Evolutionary conservation across 495 filamentous ascomycete genomes (phyloP).

Genomic region (Penicillium macrosclerotiorum): DNA sequence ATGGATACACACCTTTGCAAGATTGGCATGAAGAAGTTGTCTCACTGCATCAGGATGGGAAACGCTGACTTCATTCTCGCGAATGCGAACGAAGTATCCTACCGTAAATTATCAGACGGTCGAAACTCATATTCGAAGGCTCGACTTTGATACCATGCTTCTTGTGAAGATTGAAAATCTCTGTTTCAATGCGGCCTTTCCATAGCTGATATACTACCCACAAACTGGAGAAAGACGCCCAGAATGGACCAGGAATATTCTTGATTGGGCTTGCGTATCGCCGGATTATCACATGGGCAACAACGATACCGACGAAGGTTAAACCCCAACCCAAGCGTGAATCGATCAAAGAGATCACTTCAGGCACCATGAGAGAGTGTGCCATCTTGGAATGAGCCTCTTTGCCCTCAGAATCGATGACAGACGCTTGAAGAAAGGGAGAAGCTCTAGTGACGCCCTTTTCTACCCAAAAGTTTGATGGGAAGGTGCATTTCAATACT

Average conservation of each 20-base stretch:
- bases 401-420: too few relatives aligned
- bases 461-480: too few relatives aligned
- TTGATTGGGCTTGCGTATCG: slow-evolving; percentile 24
- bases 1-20: slow-evolving; percentile 21
- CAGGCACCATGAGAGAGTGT: too few relatives aligned
- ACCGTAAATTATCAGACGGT: not conserved
- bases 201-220: slow-evolving; percentile 39
- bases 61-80: slow-evolving; percentile 48
- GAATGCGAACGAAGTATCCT: slow-evolving; percentile 49
- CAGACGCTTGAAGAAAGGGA: too few relatives aligned
- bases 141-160: slow-evolving; percentile 48
- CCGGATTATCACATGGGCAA: slow-evolving; percentile 10
- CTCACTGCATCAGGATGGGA: slow-evolving; percentile 44
- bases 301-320: too few relatives aligned
- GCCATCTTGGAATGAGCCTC: too few relatives aligned
- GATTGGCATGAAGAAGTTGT: slow-evolving; percentile 26
- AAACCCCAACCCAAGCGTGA: too few relatives aligned
- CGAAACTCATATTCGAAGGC: not conserved
- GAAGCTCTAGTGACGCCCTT: too few relatives aligned
- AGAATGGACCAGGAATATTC: slow-evolving; percentile 41
- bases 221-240: slow-evolving; percentile 38
- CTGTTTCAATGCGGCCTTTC: slow-evolving; percentile 39
- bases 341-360: too few relatives aligned
- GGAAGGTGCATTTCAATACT: too few relatives aligned
- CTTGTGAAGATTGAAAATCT: slow-evolving; percentile 36